A percentile compares a stretch with the other conserved stretches of the same genome.
phyloP scores from a whole-genome alignment of 148 eudicot genomes.

The Agrostemma githago region DNA sequence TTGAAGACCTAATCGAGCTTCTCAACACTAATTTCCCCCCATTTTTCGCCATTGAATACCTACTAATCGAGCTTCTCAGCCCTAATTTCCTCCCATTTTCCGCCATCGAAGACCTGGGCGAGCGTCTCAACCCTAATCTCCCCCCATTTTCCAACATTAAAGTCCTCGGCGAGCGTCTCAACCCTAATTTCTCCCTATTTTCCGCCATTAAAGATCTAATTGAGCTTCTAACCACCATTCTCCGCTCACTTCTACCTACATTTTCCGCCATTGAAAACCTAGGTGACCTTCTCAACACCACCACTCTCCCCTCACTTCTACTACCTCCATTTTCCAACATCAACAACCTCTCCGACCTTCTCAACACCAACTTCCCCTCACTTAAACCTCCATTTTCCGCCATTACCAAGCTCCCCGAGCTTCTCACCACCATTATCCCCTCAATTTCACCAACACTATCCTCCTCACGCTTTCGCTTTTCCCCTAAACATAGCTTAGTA shows the following conservation, averaged over 20 bases:
- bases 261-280: slow-evolving; percentile 12
- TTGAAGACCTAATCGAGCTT: neutral
- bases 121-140: neutral
- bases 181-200: neutral
- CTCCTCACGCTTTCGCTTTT: neutral
- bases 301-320: neutral
- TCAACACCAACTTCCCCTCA: slow-evolving; percentile 1
- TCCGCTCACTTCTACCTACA: neutral
- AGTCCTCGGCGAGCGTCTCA: neutral
- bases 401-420: slow-evolving; percentile 9
- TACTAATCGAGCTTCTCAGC: slow-evolving; percentile 13
- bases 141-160: neutral
- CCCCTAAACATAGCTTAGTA: too few species aligned
- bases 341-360: neutral
- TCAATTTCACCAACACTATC: slow-evolving; percentile 13
- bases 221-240: neutral
- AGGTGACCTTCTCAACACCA: slow-evolving; percentile 7
- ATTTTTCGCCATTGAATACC: slow-evolving; percentile 6
- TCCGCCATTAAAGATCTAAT: neutral
- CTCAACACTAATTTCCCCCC: neutral
- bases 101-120: neutral
- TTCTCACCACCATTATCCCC: neutral
- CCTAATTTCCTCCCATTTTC: neutral
- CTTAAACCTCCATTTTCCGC: neutral
- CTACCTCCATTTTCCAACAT: neutral